Evolutionary conservation across 495 filamentous ascomycete genomes (phyloP).

Genomic region (Xylaria curta): DNA sequence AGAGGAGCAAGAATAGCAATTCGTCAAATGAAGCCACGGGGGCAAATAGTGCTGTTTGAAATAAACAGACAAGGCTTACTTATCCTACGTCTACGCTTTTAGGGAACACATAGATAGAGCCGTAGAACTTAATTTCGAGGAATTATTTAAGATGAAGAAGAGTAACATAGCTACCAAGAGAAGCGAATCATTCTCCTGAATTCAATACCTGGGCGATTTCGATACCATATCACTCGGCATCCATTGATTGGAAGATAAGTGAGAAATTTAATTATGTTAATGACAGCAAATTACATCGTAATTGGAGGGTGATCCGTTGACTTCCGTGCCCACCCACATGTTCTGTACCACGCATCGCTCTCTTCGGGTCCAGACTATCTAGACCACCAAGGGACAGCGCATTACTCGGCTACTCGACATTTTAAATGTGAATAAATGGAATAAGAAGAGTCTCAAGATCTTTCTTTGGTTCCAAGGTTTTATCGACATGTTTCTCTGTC

Average conservation of each 20-base stretch:
- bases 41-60: neutral
- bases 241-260: neutral
- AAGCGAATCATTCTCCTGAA: neutral
- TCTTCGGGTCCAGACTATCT: neutral
- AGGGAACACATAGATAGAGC: neutral
- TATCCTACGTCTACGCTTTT: neutral
- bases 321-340: neutral
- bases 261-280: neutral
- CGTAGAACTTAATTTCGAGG: neutral
- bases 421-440: neutral
- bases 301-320: neutral
- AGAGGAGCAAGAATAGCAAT: constrained; percentile 15
- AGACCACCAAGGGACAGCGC: too few species aligned
- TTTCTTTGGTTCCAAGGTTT: neutral
- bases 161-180: neutral
- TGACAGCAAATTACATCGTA: neutral
- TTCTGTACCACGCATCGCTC: neutral
- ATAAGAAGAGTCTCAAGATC: neutral
- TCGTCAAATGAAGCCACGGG: neutral
- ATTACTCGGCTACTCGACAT: too few species aligned
- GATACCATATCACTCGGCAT: neutral
- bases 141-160: neutral
- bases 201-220: neutral
- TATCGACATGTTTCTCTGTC: neutral
- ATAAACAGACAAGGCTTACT: neutral